These are phyloP conservation scores for Scedosporium minutisporum DNA, from an alignment of 2,329 filamentous ascomycete genomes.

Conservation along the genomic window DNA sequence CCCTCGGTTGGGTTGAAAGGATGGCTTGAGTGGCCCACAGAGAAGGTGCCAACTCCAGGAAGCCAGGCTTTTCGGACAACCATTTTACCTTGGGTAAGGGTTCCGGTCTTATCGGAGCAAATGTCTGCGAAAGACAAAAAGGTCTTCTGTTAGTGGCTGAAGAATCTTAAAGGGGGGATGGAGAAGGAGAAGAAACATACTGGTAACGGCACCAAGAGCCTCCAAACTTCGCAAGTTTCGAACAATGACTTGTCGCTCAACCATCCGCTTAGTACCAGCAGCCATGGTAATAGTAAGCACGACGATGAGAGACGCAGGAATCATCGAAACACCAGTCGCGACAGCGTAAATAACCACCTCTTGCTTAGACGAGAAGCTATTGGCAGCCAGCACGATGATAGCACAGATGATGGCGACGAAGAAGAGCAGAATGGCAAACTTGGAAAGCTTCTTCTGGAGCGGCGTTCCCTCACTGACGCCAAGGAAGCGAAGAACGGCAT, in stretches of 20 bases:
- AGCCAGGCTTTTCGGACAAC: conserved; percentile 43
- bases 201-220: conserved; percentile 34
- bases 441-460: conserved; percentile 58
- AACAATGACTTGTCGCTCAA: conserved; percentile 41
- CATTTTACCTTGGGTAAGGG: conserved; percentile 55
- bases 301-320: conserved; percentile 37
- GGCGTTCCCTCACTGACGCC: conserved; percentile 52
- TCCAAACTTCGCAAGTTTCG: conserved; percentile 41
- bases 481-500: conserved; percentile 34
- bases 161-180: background rate
- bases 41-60: conserved; percentile 35
- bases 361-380: conserved; percentile 26
- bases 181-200: conserved; percentile 20
- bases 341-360: conserved; percentile 35
- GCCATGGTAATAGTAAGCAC: conserved; percentile 53
- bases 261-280: conserved; percentile 45
- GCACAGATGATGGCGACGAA: conserved; percentile 41
- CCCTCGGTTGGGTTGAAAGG: conserved; percentile 49
- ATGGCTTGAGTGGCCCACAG: conserved; percentile 38
- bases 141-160: background rate
- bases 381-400: conserved; percentile 34
- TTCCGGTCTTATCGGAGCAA: conserved; percentile 54
- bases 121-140: conserved; percentile 32
- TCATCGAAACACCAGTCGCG: conserved; percentile 37
- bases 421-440: conserved; percentile 59